phyloP scores from a whole-genome alignment of 768 basidiomycete genomes.

The Lactarius hengduanensis region DNA sequence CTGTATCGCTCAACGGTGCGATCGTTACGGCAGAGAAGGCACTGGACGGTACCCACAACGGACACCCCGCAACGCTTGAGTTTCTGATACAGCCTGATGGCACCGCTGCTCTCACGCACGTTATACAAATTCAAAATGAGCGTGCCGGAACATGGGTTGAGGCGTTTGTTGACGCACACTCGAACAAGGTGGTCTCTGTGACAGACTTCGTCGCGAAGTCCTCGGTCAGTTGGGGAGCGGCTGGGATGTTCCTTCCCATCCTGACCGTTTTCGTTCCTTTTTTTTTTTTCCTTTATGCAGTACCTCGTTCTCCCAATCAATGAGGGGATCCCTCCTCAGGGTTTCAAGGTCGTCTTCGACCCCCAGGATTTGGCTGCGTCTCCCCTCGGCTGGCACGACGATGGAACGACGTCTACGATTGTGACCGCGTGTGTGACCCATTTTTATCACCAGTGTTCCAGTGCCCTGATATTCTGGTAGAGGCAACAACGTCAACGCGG shows the following conservation, averaged over 20 bases:
- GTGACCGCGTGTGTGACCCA: constrained; percentile 29
- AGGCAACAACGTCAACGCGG: constrained; percentile 42
- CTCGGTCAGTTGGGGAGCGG: constrained; percentile 35
- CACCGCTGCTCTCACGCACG: constrained; percentile 41
- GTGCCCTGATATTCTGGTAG: constrained; percentile 14
- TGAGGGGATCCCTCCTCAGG: constrained; percentile 50
- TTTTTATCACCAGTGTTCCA: background rate
- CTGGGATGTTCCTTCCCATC: background rate
- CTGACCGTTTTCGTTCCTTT: background rate
- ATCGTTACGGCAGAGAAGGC: constrained; percentile 40
- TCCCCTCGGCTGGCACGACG: constrained; percentile 55
- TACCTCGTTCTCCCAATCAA: constrained; percentile 51
- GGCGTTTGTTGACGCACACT: constrained; percentile 57
- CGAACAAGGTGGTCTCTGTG: constrained; percentile 50
- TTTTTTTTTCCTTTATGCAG: constrained; percentile 26
- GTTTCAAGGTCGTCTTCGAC: constrained; percentile 48
- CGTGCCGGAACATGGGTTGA: constrained; percentile 50
- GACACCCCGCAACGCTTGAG: constrained; percentile 40
- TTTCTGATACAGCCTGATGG: constrained; percentile 44
- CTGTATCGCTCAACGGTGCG: constrained; percentile 38
- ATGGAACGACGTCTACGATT: constrained; percentile 39
- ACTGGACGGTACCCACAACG: constrained; percentile 44
- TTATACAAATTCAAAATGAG: constrained; percentile 44
- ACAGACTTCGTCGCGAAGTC: constrained; percentile 52
- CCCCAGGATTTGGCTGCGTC: constrained; percentile 56